These are phyloP conservation scores for Ceratocystis cubensis DNA, from an alignment of 2,329 filamentous ascomycete species.

Conservation along the genomic window DNA sequence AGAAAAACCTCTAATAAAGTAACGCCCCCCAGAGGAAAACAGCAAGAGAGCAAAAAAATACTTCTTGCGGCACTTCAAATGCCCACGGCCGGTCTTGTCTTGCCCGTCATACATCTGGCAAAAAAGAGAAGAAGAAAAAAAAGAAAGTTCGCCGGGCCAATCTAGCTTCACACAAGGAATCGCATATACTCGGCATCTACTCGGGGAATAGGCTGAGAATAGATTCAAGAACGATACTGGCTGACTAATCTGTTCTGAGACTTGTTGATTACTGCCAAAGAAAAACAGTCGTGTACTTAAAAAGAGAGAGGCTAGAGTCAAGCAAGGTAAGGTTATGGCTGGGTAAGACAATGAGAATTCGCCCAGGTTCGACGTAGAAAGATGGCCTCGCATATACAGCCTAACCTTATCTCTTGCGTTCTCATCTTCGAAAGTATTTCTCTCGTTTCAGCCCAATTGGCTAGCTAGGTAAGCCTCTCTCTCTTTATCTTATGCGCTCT, in stretches of 20 bases:
- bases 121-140: too few species aligned
- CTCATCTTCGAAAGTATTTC: background rate
- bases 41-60: background rate
- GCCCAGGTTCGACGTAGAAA: background rate
- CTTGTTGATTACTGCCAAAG: background rate
- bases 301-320: background rate
- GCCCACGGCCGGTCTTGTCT: too few species aligned
- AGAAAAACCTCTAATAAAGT: too few species aligned
- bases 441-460: background rate
- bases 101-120: too few species aligned
- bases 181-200: too few species aligned
- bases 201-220: background rate
- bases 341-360: background rate
- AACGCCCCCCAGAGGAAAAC: too few species aligned
- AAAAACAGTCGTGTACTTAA: background rate
- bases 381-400: background rate
- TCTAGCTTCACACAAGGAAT: too few species aligned
- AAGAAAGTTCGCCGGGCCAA: too few species aligned
- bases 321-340: background rate
- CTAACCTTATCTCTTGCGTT: background rate
- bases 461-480: too few species aligned
- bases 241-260: background rate
- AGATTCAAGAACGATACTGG: background rate
- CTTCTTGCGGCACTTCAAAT: too few species aligned
- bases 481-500: background rate